Percentiles rank a stretch among this genome's conserved stretches.
These are phyloP conservation scores for Neonothopanus nambi DNA, from an alignment of 1,284 basidiomycete species.

Conservation along the genomic window DNA sequence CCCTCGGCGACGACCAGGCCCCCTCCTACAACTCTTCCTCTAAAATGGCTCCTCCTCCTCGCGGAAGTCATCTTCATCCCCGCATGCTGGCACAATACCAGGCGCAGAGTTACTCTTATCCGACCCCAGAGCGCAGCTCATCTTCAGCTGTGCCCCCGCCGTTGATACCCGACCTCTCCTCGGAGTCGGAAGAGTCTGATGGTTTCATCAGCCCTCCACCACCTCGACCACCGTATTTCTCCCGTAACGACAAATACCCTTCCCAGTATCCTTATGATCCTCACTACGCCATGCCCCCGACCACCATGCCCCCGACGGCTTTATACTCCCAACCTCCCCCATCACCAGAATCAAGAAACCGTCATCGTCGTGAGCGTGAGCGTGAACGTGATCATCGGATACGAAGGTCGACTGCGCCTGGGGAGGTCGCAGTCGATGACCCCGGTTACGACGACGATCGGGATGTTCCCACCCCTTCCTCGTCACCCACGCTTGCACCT, in stretches of 20 bases:
- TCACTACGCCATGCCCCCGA: background rate
- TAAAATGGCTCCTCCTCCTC: conserved; percentile 19
- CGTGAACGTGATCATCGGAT: conserved; percentile 2
- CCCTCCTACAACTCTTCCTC: conserved; percentile 13
- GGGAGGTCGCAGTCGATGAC: conserved; percentile 10
- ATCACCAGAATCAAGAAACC: conserved; percentile 6
- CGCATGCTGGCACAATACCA: conserved; percentile 32
- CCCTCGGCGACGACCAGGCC: conserved; percentile 35
- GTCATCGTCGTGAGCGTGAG: conserved; percentile 8
- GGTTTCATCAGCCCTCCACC: conserved; percentile 39
- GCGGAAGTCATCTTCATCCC: conserved; percentile 47
- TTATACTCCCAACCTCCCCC: conserved; percentile 4
- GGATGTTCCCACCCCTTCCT: conserved; percentile 3
- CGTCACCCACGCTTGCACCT: conserved; percentile 1
- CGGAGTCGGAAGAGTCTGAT: conserved; percentile 65
- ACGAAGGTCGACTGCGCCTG: conserved; percentile 11
- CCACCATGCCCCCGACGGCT: background rate
- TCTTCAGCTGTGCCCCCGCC: conserved; percentile 37
- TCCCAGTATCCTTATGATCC: conserved; percentile 1
- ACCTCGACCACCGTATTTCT: background rate
- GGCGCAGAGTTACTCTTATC: conserved; percentile 23
- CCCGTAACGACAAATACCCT: conserved; percentile 13
- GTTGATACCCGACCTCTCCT: conserved; percentile 60
- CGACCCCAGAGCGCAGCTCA: conserved; percentile 19
- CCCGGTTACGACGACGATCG: conserved; percentile 14